Base-by-base conservation (phyloP, 2,329 filamentous ascomycete species). In the Xylaria sp. region DNA sequence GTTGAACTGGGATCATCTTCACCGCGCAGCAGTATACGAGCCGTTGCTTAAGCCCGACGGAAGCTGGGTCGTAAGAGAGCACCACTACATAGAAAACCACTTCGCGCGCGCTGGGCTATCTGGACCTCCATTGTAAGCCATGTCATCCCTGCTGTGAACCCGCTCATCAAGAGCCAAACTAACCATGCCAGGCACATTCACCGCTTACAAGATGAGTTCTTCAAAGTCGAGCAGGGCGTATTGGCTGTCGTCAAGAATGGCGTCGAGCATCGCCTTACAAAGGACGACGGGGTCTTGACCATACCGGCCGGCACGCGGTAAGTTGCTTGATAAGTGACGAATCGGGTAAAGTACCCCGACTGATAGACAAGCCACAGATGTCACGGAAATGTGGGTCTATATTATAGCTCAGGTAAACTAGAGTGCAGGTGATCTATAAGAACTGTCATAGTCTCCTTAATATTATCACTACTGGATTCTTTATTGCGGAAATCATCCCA, bases 111-210 rank as follows among this genome's bases (percentile, higher is more conserved):
- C 58, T 17, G 66, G 63, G 21, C 55, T 56, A 2, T 66, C 61
- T 13, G 66, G 66, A 0, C 66, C 66, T 6, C 63, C 60, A n/a
- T 47, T 67, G 66, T 64, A 40, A 61, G 66, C 49, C 3, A 23
- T 7, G 17, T 10, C 40, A 25, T 37, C 27, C 37, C 17, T 38
- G 4, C n/a, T 38, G 3, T 4, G 17, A 21, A 19, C 13, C 17
- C 29, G 33, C 11, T n/a, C 15, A 7, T 9, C 19, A 15, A 4
- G 19, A 4, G 7, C 57, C 58, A 38, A n/a, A n/a, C n/a, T n/a
- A n/a, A n/a, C 10, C 3, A 29, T 25, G 1, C n/a, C 25, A 68
- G 67, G n/a, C 67, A 67, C 38, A 63, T 68, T 19, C 67, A 68
- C 33, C 46, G 60, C 13, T 11, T 29, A 10, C 67, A 68, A 27